Percentiles rank a stretch among this genome's conserved stretches.
These are phyloP conservation scores for Hevea brasiliensis DNA, from an alignment of 345 rosid species.

Conservation along the genomic window DNA sequence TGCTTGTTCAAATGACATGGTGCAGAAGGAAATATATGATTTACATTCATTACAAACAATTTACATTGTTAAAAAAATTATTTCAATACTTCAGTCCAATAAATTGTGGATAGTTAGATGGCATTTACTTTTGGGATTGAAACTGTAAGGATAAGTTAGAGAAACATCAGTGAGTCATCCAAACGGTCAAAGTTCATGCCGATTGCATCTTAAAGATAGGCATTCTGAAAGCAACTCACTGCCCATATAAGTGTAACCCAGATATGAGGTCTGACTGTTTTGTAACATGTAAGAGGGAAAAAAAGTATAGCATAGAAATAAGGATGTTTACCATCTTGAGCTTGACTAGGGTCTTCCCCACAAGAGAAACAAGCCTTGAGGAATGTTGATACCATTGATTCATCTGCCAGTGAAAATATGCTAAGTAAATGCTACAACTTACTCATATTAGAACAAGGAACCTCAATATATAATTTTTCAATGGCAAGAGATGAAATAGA, in stretches of 20 bases:
- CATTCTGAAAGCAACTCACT: constrained; percentile 1
- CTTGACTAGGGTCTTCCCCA: constrained; percentile 67
- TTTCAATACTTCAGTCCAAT: neutral
- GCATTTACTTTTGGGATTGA: neutral
- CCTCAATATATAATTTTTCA: neutral
- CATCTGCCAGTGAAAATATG: constrained; percentile 43
- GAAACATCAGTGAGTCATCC: neutral
- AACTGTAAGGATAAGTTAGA: too few species aligned
- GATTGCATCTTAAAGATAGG: neutral
- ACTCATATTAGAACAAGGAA: neutral
- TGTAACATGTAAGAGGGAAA: neutral
- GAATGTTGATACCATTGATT: constrained; percentile 45
- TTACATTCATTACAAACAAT: neutral
- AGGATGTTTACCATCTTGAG: constrained; percentile 62
- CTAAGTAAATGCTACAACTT: neutral
- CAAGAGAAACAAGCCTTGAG: constrained; percentile 84
- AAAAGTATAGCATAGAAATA: neutral
- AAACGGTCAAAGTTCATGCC: neutral
- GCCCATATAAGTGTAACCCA: neutral
- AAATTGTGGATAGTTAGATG: neutral
- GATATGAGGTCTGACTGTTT: neutral
- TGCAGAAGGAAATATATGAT: neutral
- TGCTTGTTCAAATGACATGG: too few species aligned
- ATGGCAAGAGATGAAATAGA: neutral
- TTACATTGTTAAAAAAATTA: neutral